Conservation (phyloP, 148 eudicot species). For the Rheum nobile region DNA sequence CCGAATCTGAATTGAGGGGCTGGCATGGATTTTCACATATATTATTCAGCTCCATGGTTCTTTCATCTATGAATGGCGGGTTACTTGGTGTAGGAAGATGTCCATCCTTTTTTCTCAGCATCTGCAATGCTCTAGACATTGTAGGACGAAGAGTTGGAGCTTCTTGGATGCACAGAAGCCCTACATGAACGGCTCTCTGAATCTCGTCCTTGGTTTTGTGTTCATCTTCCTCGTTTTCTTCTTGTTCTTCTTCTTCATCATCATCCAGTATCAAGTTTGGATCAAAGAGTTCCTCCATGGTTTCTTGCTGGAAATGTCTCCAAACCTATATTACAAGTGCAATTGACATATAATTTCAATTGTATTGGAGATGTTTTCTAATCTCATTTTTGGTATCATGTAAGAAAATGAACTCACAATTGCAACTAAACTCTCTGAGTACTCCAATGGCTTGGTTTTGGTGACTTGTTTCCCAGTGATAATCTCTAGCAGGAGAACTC, state of each 20-base stretch:
- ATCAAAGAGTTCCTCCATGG: slow-evolving; percentile 30
- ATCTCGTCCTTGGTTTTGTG: slow-evolving; percentile 20
- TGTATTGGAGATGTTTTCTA: not conserved
- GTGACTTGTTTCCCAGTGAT: slow-evolving; percentile 43
- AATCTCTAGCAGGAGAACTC: slow-evolving; percentile 43
- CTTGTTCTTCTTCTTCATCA: not conserved
- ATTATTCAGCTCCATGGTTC: slow-evolving; percentile 31
- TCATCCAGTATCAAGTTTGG: slow-evolving; percentile 28
- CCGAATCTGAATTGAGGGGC: slow-evolving; percentile 11
- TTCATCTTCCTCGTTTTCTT: not conserved
- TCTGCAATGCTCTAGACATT: slow-evolving; percentile 36
- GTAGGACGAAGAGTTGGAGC: slow-evolving; percentile 41
- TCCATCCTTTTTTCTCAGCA: slow-evolving; percentile 44
- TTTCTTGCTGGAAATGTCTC: slow-evolving; percentile 45
- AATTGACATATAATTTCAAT: not conserved
- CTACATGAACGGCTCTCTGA: slow-evolving; percentile 36
- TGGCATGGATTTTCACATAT: slow-evolving; percentile 12
- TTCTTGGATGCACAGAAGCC: slow-evolving; percentile 51
- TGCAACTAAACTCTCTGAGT: slow-evolving; percentile 31
- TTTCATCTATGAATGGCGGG: slow-evolving; percentile 48
- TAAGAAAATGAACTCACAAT: slow-evolving; percentile 21
- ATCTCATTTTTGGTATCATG: not conserved
- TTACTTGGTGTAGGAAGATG: slow-evolving; percentile 33
- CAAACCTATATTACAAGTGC: slow-evolving; percentile 26
- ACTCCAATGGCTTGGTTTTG: slow-evolving; percentile 15